These are phyloP conservation scores for Geosiphon pyriformis DNA, from an alignment of 192 early-diverging fungal species.

Conservation along the genomic window DNA sequence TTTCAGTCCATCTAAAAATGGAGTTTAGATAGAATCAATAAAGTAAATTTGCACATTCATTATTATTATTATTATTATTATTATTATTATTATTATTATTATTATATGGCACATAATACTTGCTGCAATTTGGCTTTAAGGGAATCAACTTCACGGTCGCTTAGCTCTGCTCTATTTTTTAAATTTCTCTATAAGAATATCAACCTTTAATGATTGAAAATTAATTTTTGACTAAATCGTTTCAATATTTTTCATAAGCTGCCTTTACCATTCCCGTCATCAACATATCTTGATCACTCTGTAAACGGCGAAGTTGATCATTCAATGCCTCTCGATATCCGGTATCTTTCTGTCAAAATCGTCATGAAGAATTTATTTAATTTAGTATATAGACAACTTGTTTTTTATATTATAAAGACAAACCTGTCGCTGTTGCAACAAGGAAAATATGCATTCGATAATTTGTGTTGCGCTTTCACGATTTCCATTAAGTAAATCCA, in stretches of 20 bases:
- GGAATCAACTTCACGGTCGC: constrained; percentile 23
- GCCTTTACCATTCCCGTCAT: not conserved
- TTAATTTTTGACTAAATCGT: not conserved
- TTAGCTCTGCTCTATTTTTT: constrained; percentile 4
- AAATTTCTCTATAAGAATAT: constrained; percentile 4
- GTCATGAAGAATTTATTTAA: not conserved
- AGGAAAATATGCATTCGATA: constrained; percentile 28
- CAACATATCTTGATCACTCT: constrained; percentile 23
- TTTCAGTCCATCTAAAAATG: constrained; percentile 14
- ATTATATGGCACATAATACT: not conserved
- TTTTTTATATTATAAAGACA: not conserved
- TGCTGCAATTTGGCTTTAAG: constrained; percentile 24
- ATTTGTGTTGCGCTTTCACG: constrained; percentile 27
- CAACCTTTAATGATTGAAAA: not conserved
- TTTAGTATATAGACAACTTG: not conserved
- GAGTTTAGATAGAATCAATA: constrained; percentile 17
- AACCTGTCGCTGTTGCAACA: constrained; percentile 32
- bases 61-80: constrained; percentile 1
- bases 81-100: not conserved
- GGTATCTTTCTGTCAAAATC: constrained; percentile 13
- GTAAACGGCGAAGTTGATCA: constrained; percentile 22
- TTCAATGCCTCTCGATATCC: constrained; percentile 23
- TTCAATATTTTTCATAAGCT: not conserved
- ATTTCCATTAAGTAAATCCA: constrained; percentile 27
- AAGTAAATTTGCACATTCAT: not conserved